Conservation (phyloP, 805 yeast genomes). For the Isabelozyma heimii region DNA sequence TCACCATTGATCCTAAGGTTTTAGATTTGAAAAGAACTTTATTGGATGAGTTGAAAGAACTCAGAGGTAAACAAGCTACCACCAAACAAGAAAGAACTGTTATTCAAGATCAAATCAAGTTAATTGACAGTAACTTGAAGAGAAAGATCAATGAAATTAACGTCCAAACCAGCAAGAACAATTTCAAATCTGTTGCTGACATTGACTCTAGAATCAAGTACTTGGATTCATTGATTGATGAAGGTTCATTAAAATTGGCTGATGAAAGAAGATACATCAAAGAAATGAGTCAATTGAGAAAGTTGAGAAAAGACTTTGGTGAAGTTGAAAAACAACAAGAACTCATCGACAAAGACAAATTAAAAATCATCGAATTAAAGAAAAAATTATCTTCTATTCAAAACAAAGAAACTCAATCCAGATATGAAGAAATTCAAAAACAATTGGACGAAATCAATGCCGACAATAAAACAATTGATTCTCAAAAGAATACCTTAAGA, state of each 20-base stretch:
- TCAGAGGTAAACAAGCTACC: conserved; percentile 45
- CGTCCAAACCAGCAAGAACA: conserved; percentile 65
- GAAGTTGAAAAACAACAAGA: conserved; percentile 72
- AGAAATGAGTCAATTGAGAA: conserved; percentile 82
- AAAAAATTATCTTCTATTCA: conserved; percentile 56
- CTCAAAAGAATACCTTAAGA: conserved; percentile 63
- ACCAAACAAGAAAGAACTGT: conserved; percentile 47
- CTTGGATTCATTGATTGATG: conserved; percentile 71
- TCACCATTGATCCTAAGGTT: conserved; percentile 28
- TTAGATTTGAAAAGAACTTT: conserved; percentile 30
- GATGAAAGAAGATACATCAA: conserved; percentile 84
- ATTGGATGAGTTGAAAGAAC: conserved; percentile 35
- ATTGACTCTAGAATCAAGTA: conserved; percentile 62
- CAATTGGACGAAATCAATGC: conserved; percentile 65
- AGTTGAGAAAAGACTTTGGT: conserved; percentile 74
- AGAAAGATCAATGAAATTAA: conserved; percentile 74
- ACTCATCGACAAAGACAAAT: conserved; percentile 75
- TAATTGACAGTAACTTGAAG: conserved; percentile 66
- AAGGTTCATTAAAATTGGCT: conserved; percentile 80
- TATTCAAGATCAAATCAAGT: conserved; percentile 69
- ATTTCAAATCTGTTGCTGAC: conserved; percentile 64
- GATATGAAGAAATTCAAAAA: conserved; percentile 67
- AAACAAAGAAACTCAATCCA: conserved; percentile 61
- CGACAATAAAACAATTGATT: conserved; percentile 57
- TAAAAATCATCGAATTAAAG: conserved; percentile 73